Evolutionary conservation across 1,284 basidiomycete genomes (phyloP).

Genomic region (Cryptococcus sp.): DNA sequence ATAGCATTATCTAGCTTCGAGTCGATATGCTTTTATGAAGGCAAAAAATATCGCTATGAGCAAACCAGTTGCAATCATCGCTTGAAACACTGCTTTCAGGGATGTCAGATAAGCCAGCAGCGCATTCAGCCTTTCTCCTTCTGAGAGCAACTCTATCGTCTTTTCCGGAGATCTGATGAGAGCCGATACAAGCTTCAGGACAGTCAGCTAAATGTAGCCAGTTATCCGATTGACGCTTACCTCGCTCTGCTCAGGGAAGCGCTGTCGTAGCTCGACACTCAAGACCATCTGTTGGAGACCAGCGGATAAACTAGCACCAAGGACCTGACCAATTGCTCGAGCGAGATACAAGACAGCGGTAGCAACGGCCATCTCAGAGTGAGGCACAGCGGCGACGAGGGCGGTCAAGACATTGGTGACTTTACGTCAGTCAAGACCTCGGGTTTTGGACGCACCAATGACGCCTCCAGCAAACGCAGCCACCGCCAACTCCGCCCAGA

Average conservation of each 20-base stretch:
- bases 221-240: background rate
- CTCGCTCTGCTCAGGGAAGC: background rate
- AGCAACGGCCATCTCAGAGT: slow-evolving; percentile 4
- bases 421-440: background rate
- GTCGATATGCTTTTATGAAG: background rate
- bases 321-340: slow-evolving; percentile 4
- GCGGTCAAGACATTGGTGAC: slow-evolving; percentile 6
- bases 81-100: slow-evolving; percentile 1
- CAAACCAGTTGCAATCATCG: background rate
- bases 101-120: slow-evolving; percentile 2
- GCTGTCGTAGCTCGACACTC: background rate
- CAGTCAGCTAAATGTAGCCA: background rate
- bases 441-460: background rate
- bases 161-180: slow-evolving; percentile 2
- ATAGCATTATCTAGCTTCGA: too few species aligned
- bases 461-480: slow-evolving; percentile 4
- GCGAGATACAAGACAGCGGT: slow-evolving; percentile 1
- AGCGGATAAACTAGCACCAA: slow-evolving; percentile 6
- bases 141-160: background rate
- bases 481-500: slow-evolving; percentile 2
- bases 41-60: background rate
- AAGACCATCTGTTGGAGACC: slow-evolving; percentile 4
- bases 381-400: slow-evolving; percentile 1
- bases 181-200: background rate
- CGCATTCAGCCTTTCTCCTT: background rate